Percentiles rank a stretch among this genome's conserved stretches.
Conservation (phyloP, 805 yeast species). For the Zygosaccharomyces kombuchaensis region DNA sequence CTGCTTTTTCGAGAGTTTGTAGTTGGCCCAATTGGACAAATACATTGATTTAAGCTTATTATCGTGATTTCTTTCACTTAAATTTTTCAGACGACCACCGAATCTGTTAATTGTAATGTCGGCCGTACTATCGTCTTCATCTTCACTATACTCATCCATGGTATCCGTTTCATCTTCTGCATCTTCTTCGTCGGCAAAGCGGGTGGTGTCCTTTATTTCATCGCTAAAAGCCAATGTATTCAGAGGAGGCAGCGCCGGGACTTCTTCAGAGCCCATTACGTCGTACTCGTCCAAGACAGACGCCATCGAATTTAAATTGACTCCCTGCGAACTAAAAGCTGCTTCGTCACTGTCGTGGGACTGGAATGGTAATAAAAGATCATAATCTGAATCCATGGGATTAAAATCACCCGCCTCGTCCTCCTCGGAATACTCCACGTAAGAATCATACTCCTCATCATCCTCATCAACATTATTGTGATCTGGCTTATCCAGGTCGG, state of each 20-base stretch:
- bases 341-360: constrained; percentile 13
- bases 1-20: constrained; percentile 27
- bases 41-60: constrained; percentile 4
- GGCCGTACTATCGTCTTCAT: constrained; percentile 12
- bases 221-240: not conserved
- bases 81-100: constrained; percentile 9
- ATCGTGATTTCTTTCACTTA: constrained; percentile 7
- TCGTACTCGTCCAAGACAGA: constrained; percentile 33
- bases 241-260: constrained; percentile 2
- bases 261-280: constrained; percentile 17
- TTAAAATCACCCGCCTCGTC: constrained; percentile 10
- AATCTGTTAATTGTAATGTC: constrained; percentile 7
- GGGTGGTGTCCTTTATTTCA: constrained; percentile 5
- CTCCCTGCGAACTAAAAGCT: not conserved
- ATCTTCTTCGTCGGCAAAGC: constrained; percentile 8
- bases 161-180: constrained; percentile 13
- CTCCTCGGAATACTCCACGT: constrained; percentile 11
- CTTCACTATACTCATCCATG: constrained; percentile 9
- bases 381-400: constrained; percentile 9
- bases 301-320: constrained; percentile 22
- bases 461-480: constrained; percentile 5
- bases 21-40: constrained; percentile 16
- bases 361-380: constrained; percentile 11
- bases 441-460: constrained; percentile 14
- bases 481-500: constrained; percentile 3